Percentiles rank a stretch among this genome's conserved stretches.
Evolutionary conservation across 106 monocot species (phyloP).

Genomic region (Allium sativum): DNA sequence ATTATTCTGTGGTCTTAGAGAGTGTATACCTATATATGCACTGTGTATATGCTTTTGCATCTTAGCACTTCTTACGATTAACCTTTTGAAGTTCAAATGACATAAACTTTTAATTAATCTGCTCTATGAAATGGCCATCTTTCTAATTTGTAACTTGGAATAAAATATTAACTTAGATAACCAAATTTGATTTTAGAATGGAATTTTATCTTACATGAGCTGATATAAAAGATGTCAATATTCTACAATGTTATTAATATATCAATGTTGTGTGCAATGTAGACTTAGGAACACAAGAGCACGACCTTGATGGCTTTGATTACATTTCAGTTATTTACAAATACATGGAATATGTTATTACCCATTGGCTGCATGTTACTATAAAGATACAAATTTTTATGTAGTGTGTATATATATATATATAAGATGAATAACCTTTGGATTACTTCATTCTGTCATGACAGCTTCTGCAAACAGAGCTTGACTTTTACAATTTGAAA

Average conservation of each 20-base stretch:
- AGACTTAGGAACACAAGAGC: conserved; percentile 90
- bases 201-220: too few relatives aligned
- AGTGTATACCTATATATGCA: too few relatives aligned
- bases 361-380: conserved; percentile 95
- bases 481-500: conserved; percentile 68
- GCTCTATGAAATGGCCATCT: too few relatives aligned
- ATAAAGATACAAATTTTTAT: conserved; percentile 55
- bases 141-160: too few relatives aligned
- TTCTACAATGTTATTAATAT: too few relatives aligned
- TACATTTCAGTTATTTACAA: conserved; percentile 92
- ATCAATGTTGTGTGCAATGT: neutral
- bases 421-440: neutral
- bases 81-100: too few relatives aligned
- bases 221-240: too few relatives aligned
- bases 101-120: too few relatives aligned
- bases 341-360: conserved; percentile 98
- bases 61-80: too few relatives aligned
- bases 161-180: too few relatives aligned
- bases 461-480: neutral
- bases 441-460: neutral
- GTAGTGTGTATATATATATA: neutral
- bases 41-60: too few relatives aligned
- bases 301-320: conserved; percentile 79
- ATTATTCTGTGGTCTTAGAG: neutral
- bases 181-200: too few relatives aligned